A percentile compares a stretch with the other conserved stretches of the same genome.
Evolutionary conservation across 495 filamentous ascomycete genomes (phyloP).

Genomic region (Mytilinidion resinicola): DNA sequence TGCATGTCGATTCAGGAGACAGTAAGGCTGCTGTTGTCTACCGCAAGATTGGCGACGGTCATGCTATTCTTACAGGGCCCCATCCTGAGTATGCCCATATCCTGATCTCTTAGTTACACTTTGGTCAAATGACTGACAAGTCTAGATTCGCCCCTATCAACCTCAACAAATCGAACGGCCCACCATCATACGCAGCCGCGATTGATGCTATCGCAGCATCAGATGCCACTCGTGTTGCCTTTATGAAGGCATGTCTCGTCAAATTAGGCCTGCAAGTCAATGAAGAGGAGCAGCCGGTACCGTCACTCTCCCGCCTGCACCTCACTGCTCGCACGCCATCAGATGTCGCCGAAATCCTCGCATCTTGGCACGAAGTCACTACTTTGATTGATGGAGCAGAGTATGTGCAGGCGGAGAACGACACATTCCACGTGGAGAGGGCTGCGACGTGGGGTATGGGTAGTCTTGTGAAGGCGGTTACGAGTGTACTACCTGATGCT

Average conservation of each 20-base stretch:
- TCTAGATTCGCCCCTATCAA: conserved; percentile 76
- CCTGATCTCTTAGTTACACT: background rate
- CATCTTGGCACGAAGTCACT: conserved; percentile 60
- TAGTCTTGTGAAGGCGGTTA: conserved; percentile 48
- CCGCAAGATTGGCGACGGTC: conserved; percentile 79
- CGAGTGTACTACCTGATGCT: conserved; percentile 10
- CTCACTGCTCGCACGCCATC: conserved; percentile 62
- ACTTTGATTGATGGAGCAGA: conserved; percentile 60
- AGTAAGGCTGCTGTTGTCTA: conserved; percentile 75
- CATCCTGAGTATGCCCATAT: conserved; percentile 79
- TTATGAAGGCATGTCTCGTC: conserved; percentile 71
- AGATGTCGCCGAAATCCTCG: conserved; percentile 61
- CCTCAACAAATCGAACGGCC: conserved; percentile 55
- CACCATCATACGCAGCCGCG: conserved; percentile 59
- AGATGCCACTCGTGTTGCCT: conserved; percentile 62
- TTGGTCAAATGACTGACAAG: background rate
- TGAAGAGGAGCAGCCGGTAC: conserved; percentile 61
- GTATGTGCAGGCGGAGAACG: conserved; percentile 77
- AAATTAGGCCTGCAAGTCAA: conserved; percentile 80
- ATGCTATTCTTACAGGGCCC: conserved; percentile 73
- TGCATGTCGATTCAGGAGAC: conserved; percentile 72
- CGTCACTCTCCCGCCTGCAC: conserved; percentile 79
- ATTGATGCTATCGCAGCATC: conserved; percentile 65
- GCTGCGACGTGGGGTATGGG: conserved; percentile 56
- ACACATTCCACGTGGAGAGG: conserved; percentile 72